A percentile compares a stretch with the other conserved stretches of the same genome.
These are phyloP conservation scores for Leishmania lainsoni DNA, from an alignment of 208 protist genomes.

Conservation along the genomic window DNA sequence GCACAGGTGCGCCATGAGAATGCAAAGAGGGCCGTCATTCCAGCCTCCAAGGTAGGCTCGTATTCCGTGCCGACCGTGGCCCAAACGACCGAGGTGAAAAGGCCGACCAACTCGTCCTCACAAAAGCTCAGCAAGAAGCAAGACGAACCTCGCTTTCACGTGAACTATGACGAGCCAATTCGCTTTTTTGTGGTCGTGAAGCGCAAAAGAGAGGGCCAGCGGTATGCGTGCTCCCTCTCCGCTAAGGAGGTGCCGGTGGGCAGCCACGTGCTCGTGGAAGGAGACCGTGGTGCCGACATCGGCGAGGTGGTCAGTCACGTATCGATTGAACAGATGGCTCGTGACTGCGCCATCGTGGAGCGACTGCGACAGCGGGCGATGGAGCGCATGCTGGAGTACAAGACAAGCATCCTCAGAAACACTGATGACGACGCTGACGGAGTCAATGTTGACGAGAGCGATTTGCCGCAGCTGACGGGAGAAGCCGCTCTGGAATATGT, in stretches of 20 bases:
- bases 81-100: background rate
- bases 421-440: background rate
- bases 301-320: constrained; percentile 51
- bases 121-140: constrained; percentile 1
- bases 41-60: background rate
- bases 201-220: constrained; percentile 56
- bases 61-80: background rate
- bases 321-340: constrained; percentile 41
- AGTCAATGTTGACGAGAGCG: background rate
- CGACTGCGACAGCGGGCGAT: constrained; percentile 23
- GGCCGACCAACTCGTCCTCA: background rate
- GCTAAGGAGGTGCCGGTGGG: constrained; percentile 34
- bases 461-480: constrained; percentile 22
- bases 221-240: constrained; percentile 40
- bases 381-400: constrained; percentile 20
- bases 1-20: background rate
- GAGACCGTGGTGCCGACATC: constrained; percentile 66
- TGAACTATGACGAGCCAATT: constrained; percentile 37
- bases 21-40: background rate
- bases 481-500: constrained; percentile 28
- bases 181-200: constrained; percentile 58
- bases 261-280: constrained; percentile 57
- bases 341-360: constrained; percentile 39
- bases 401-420: background rate
- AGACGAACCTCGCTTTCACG: constrained; percentile 26